A percentile compares a stretch with the other conserved stretches of the same genome.
phyloP scores from a whole-genome alignment of 306 rosid species.

The Potentilla sterilis region DNA sequence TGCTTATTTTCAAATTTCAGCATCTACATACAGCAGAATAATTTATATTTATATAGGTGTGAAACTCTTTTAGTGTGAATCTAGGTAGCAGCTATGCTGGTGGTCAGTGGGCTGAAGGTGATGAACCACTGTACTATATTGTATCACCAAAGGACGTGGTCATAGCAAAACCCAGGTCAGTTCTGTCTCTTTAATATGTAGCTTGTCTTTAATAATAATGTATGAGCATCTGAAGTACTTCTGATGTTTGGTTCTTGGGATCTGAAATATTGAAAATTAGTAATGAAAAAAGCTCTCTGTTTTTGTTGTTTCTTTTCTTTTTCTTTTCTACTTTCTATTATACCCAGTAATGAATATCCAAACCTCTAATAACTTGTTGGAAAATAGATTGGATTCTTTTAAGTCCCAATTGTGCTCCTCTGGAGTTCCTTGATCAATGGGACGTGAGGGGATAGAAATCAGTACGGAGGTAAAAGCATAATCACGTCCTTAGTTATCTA shows the following conservation, averaged over 20 bases:
- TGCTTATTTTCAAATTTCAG: conserved; percentile 32
- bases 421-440: neutral
- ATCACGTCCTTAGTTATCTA: neutral
- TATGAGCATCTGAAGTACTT: neutral
- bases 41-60: conserved; percentile 29
- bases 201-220: conserved; percentile 11
- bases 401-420: neutral
- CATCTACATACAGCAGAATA: conserved; percentile 24
- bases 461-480: neutral
- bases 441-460: neutral
- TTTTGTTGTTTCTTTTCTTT: neutral
- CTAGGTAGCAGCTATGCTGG: conserved; percentile 99
- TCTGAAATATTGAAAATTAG: neutral
- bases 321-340: neutral
- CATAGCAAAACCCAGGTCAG: conserved; percentile 95
- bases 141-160: conserved; percentile 97
- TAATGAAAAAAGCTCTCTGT: neutral
- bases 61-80: conserved; percentile 39
- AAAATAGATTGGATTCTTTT: neutral
- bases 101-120: conserved; percentile 99
- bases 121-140: conserved; percentile 90
- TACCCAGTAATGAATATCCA: neutral
- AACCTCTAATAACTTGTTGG: neutral
- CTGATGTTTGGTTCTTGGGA: neutral
- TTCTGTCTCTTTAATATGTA: conserved; percentile 13